Evolutionary conservation across 2,329 filamentous ascomycete species (phyloP), one percentile per base, ranked within the genome.

Genomic region (Fusarium vanettenii): DNA sequence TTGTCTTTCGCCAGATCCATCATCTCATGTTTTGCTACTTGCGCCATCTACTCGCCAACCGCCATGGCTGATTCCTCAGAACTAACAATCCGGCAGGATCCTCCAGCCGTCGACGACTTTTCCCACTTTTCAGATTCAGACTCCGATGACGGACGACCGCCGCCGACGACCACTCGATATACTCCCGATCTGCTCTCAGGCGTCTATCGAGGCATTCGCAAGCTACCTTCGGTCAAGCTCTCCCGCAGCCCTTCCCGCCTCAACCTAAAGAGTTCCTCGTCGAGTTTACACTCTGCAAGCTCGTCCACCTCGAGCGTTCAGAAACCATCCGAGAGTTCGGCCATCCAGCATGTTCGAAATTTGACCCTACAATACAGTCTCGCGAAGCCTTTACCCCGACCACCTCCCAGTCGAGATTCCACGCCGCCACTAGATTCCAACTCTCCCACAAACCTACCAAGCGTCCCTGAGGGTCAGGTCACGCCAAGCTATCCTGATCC

Each of bases 341-440:
- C 76, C 25, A 11, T 73, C 69, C 84, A 88, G 82, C 88, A 90
- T 90, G 88, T 82, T 67, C 85, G 87, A 74, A 87, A 86, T 75
- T 71, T 89, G 79, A 91, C 86, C 73, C 81, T 90, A 60, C 88
- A 89, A 77, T 84, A 87, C 67, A 90, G 88, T 76, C 88, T 91
- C 72, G 85, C 86, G 76, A 91, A 91, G 80, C 89, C 89, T 59
- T 80, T 91, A 25, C 89, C 89, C 39, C 85, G 87, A 70, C 85
- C 88, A 27, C 88, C 89, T 29, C 84, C 79, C n/a, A 61, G 63
- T 33, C 69, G 69, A 67, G 74, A 74, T 57, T 76, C 75, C 59
- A 69, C 73, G 76, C 64, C 80, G 74, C 70, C 81, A 77, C 64
- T 81, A 81, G 57, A 85, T 79, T 18, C 82, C 82, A 33, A 76